Evolutionary conservation across 1,284 basidiomycete species (phyloP).

Genomic region (Athelia psychrophila): DNA sequence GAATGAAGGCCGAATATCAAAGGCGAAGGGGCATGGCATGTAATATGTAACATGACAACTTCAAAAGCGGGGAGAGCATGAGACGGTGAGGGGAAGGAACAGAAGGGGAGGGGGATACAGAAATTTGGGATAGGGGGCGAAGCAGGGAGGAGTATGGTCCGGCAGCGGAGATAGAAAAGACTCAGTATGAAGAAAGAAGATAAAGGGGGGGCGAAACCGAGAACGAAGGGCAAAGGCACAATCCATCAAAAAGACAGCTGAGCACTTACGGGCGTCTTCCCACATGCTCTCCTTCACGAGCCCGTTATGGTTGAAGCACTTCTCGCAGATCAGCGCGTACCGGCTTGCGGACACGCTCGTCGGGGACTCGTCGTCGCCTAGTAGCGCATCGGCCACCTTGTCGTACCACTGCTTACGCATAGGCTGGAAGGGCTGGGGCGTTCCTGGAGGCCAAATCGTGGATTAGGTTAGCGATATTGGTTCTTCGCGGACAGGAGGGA

Average conservation of each 20-base stretch:
- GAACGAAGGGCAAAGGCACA: slow-evolving; percentile 1
- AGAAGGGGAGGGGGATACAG: not conserved
- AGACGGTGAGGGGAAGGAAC: too few species aligned
- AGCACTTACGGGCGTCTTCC: slow-evolving; percentile 82
- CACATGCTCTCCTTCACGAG: slow-evolving; percentile 88
- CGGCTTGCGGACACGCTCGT: slow-evolving; percentile 49
- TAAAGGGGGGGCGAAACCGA: not conserved
- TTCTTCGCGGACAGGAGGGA: slow-evolving; percentile 6
- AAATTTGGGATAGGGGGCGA: too few species aligned
- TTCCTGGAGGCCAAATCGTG: slow-evolving; percentile 15
- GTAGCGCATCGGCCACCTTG: slow-evolving; percentile 80
- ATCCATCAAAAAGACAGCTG: slow-evolving; percentile 1
- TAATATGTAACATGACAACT: too few species aligned
- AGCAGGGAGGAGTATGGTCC: too few species aligned
- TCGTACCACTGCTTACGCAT: slow-evolving; percentile 85
- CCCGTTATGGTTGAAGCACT: slow-evolving; percentile 94
- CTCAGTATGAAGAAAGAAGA: not conserved
- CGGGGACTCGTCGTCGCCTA: slow-evolving; percentile 78
- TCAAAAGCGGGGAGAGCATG: too few species aligned
- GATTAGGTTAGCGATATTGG: slow-evolving; percentile 34
- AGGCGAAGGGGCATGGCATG: too few species aligned
- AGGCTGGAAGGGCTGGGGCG: slow-evolving; percentile 30
- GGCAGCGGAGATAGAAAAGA: not conserved
- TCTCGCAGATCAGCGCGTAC: slow-evolving; percentile 93
- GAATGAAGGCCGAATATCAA: too few species aligned